These are phyloP conservation scores for Cylindrotheca fusiformis DNA, from an alignment of 108 stramenopile genomes.

Conservation along the genomic window DNA sequence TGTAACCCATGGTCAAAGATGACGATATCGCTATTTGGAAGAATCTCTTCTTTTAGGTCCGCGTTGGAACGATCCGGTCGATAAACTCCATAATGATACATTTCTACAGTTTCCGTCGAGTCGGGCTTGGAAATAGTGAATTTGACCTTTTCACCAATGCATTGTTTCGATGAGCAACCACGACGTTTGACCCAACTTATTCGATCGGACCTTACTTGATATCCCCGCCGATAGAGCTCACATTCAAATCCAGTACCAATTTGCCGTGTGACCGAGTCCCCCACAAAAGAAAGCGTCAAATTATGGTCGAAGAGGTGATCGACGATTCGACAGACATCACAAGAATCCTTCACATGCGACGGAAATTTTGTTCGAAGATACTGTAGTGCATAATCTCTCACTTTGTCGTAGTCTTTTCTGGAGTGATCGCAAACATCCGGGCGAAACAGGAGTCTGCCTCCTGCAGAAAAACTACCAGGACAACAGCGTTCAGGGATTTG, in stretches of 20 bases:
- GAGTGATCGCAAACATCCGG: not conserved
- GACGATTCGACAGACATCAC: not conserved
- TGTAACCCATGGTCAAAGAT: not conserved
- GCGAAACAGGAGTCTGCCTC: not conserved
- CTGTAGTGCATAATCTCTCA: not conserved
- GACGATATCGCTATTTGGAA: not conserved
- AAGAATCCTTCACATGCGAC: not conserved
- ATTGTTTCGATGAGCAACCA: not conserved
- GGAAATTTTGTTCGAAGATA: not conserved
- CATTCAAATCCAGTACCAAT: not conserved
- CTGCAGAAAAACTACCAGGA: not conserved
- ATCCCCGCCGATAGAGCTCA: not conserved
- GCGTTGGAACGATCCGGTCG: not conserved
- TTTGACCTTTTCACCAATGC: not conserved
- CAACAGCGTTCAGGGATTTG: not conserved
- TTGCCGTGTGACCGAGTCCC: not conserved
- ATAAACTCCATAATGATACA: not conserved
- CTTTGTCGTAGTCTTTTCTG: not conserved
- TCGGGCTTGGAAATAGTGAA: not conserved
- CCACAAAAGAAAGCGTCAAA: not conserved
- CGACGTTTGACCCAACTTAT: not conserved
- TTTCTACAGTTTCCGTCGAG: not conserved
- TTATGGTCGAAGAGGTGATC: not conserved
- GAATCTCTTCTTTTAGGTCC: not conserved
- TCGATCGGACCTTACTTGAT: not conserved